Base-by-base conservation (phyloP, 192 early-diverging fungal genomes). In the Endogone sp. region DNA sequence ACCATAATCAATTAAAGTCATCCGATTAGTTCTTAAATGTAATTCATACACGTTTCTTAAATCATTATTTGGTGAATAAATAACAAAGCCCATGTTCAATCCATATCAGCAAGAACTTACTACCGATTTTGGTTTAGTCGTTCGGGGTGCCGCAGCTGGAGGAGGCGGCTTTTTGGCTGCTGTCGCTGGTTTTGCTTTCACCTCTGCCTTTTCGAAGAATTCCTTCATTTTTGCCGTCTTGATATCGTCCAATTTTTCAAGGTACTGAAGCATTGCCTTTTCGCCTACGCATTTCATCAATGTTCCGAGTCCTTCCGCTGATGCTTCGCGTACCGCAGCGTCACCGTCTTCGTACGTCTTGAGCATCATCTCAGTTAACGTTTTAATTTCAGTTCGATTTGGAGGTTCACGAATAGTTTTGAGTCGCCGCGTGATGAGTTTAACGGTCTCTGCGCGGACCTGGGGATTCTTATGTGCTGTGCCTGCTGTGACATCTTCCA, bases 381-480 rank as follows among this genome's bases (percentile, higher is more conserved):
- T 69, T 64, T 98, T 98, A 25, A 93, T 77, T 60, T 97, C 96
- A 4, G 80, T 60, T 68, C 97, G 97, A 4, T 79, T 78, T 0
- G 96, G 95, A 4, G 78, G 76, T 61, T 84, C 87, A 32, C 84
- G 81, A 55, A 89, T 83, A n/a, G 75, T 83, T 29, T 91, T 87
- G 57, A 99, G 75, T 21, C 90, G 90, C 23, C 93, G 89, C 3
- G 83, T 78, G 26, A 97, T 65, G 79, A 91, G 88, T 57, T 86
- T 88, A 26, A 93, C 77, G 2, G 88, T 76, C 69, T 98, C 94
- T 27, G 84, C 81, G 58, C 91, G 81, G 22, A 94, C 90, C 72
- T 96, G 93, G 2, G 98, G 98, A 73, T 99, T 99, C 66, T 98
- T 98, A 80, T 99, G 94, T 4, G 73, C 82, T 21, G 86, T 82